Base-by-base conservation (phyloP, 345 rosid genomes). In the Eucalyptus lansdowneana region DNA sequence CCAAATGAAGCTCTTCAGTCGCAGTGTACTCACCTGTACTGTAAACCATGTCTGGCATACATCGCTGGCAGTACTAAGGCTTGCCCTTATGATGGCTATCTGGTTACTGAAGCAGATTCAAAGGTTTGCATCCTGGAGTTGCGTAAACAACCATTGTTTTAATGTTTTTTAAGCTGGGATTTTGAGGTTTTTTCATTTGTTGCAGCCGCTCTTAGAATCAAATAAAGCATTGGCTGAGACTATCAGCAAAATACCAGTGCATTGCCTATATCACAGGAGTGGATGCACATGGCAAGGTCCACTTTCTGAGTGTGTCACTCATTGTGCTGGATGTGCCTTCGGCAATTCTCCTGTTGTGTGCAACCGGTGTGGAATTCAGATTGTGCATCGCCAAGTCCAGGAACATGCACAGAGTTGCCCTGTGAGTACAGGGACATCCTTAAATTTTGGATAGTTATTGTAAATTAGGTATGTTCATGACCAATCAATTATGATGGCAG, bases 1-100 rank as follows among this genome's bases (percentile, higher is more conserved):
- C 99, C 99, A n/a, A 94, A 92, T 87, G 99, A 97, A 93, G 98
- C 98, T 27, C 90, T 97, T 22, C 99, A 95, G 91, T 93, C 98
- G 7, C 96, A 95, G 89, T 97, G 99, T 90, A 95, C 97, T 89
- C 99, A 97, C 88, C 89, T 97, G 16, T 97, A 94, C 72, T 97
- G 99, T 91, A 95, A 95, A 87, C 96, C 96, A 15, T 97, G 99
- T 87, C 91, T 97, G 67, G 90, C 94, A 14, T 95, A 95, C 53
- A 88, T 93, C 69, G 95, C 91, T n/a, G 89, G 92, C 92, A 96
- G 98, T 42, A 97, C 95, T 4, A 94, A 88, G 87, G 96, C 95
- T 83, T 97, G 99, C 65, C 99, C 98, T 69, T 95, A 95, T 87
- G 99, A 97, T 90, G 97, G 97, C 60, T 96, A 92, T 89, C 91